These are phyloP conservation scores for Mucuna pruriens DNA, from an alignment of 306 rosid genomes.

Conservation along the genomic window DNA sequence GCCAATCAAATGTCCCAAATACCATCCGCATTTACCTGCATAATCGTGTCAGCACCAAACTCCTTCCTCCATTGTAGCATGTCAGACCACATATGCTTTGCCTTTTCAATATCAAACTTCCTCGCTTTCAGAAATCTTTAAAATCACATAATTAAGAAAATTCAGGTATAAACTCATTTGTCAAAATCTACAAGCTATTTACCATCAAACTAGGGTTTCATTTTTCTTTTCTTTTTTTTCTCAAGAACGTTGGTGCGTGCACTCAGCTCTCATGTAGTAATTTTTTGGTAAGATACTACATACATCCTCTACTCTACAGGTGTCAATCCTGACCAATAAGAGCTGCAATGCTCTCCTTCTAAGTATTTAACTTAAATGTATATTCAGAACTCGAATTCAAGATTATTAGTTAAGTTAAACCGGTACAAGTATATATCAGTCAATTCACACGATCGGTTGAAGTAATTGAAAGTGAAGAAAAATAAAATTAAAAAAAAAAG, in stretches of 20 bases:
- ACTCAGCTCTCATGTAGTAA: no score
- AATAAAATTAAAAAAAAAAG: no score
- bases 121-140: constrained; percentile 93
- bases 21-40: constrained; percentile 60
- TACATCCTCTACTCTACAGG: no score
- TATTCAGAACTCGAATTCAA: no score
- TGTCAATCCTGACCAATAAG: no score
- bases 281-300: no score
- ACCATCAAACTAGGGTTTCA: neutral
- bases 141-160: constrained; percentile 24
- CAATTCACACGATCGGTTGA: no score
- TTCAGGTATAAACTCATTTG: neutral
- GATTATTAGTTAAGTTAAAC: no score
- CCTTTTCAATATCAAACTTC: constrained; percentile 86
- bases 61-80: constrained; percentile 97
- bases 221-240: neutral
- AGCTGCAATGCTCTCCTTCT: no score
- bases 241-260: neutral
- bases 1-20: neutral
- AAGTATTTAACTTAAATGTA: no score
- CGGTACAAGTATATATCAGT: no score
- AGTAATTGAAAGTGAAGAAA: neutral
- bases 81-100: constrained; percentile 98
- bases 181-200: neutral
- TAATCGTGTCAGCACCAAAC: constrained; percentile 75